Percentiles rank a stretch among this genome's conserved stretches.
These are phyloP conservation scores for Phaffia tasmanica DNA, from an alignment of 768 basidiomycete species.

Conservation along the genomic window DNA sequence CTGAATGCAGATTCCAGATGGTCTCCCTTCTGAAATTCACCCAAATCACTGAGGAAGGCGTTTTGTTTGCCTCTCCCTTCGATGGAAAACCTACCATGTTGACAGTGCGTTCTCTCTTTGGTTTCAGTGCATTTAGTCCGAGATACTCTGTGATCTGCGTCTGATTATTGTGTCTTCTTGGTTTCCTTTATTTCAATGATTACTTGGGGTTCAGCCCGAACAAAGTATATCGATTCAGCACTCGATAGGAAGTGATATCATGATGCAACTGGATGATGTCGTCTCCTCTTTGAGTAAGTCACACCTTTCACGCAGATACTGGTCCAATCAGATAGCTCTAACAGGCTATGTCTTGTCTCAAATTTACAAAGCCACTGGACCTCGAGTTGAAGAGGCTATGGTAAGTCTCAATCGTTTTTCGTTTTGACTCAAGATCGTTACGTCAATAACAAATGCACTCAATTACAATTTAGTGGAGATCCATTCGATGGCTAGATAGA, in stretches of 20 bases:
- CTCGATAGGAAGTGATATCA: slow-evolving; percentile 80
- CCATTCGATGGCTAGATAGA: slow-evolving; percentile 56
- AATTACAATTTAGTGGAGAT: background rate
- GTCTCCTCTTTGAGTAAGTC: slow-evolving; percentile 56
- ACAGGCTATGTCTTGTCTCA: no score
- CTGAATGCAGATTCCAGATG: slow-evolving; percentile 58
- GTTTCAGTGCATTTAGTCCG: background rate
- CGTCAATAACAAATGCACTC: no score
- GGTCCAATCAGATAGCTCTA: no score
- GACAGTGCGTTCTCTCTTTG: slow-evolving; percentile 47
- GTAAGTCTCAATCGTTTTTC: background rate
- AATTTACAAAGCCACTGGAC: slow-evolving; percentile 45
- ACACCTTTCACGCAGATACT: no score
- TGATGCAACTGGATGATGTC: slow-evolving; percentile 90
- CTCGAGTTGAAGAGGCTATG: slow-evolving; percentile 79
- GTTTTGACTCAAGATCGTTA: no score
- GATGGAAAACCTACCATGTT: slow-evolving; percentile 79
- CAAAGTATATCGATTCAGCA: slow-evolving; percentile 86
- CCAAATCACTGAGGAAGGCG: slow-evolving; percentile 77
- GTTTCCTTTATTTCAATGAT: background rate
- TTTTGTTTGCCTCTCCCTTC: slow-evolving; percentile 72
- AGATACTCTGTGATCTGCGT: background rate
- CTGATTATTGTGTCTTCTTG: no score
- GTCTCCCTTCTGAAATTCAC: slow-evolving; percentile 64
- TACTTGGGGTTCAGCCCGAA: slow-evolving; percentile 53